Evolutionary conservation across 208 protist genomes (phyloP).

Genomic region (Acanthamoeba divionensis): DNA sequence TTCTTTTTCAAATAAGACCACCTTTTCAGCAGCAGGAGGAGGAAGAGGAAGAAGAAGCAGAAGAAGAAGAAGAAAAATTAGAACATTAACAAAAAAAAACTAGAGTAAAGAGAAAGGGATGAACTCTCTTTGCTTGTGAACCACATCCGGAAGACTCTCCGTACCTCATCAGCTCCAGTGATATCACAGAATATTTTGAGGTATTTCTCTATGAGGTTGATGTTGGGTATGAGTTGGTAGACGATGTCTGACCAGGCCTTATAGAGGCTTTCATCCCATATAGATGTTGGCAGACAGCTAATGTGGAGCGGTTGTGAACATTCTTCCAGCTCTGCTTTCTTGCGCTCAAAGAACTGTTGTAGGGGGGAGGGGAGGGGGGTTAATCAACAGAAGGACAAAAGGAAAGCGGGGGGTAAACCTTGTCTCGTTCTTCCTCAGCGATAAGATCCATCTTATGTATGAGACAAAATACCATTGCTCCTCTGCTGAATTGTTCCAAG

Average conservation of each 20-base stretch:
- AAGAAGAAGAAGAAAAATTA: no score
- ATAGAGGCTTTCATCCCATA: slow-evolving; percentile 98
- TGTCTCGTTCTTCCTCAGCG: slow-evolving; percentile 68
- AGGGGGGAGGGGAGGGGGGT: not conserved
- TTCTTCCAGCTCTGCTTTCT: slow-evolving; percentile 73
- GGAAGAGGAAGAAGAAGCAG: no score
- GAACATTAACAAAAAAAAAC: no score
- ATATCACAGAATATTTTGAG: slow-evolving; percentile 89
- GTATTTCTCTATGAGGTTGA: slow-evolving; percentile 87
- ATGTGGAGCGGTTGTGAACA: slow-evolving; percentile 81
- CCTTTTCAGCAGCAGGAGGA: not conserved
- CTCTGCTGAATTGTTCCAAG: slow-evolving; percentile 91
- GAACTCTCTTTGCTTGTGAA: no score
- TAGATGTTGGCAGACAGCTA: slow-evolving; percentile 95
- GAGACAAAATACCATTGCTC: slow-evolving; percentile 95
- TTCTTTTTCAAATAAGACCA: slow-evolving; percentile 93
- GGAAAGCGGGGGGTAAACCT: not conserved
- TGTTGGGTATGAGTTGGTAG: slow-evolving; percentile 94
- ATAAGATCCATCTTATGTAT: slow-evolving; percentile 98
- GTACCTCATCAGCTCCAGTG: slow-evolving; percentile 94
- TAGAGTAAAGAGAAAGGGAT: no score
- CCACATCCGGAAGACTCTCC: no score
- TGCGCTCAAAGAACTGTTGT: slow-evolving; percentile 66
- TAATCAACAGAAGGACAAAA: not conserved
- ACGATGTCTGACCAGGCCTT: slow-evolving; percentile 89